Evolutionary conservation across 306 rosid species (phyloP).

Genomic region (Fagus crenata): DNA sequence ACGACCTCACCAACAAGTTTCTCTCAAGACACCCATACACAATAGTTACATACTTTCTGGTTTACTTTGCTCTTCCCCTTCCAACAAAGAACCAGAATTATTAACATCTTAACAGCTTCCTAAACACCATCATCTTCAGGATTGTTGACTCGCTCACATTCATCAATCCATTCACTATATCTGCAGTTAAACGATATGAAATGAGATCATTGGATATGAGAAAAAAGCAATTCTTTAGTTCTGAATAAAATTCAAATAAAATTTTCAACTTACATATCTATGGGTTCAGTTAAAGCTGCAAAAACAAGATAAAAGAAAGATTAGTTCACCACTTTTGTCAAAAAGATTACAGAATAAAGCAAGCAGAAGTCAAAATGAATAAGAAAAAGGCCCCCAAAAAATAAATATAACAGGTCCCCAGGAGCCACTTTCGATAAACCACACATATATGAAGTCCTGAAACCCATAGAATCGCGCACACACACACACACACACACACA

Average conservation of each 20-base stretch:
- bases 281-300: slow-evolving; percentile 56
- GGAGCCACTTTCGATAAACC: background rate
- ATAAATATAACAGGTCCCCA: background rate
- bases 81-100: background rate
- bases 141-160: slow-evolving; percentile 62
- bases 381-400: too few relatives aligned
- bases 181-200: slow-evolving; percentile 25
- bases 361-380: background rate
- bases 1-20: background rate
- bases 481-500: too few relatives aligned
- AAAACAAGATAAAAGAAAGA: slow-evolving; percentile 6
- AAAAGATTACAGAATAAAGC: background rate
- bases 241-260: background rate
- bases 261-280: slow-evolving; percentile 49
- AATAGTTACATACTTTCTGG: background rate
- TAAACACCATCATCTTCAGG: slow-evolving; percentile 54
- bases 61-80: background rate
- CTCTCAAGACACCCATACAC: background rate
- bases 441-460: too few relatives aligned
- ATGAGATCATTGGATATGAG: background rate
- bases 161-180: slow-evolving; percentile 70
- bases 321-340: slow-evolving; percentile 4
- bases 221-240: background rate
- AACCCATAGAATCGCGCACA: too few relatives aligned
- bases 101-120: background rate